phyloP scores from a whole-genome alignment of 495 filamentous ascomycete genomes.

The Glarea lozoyensis region DNA sequence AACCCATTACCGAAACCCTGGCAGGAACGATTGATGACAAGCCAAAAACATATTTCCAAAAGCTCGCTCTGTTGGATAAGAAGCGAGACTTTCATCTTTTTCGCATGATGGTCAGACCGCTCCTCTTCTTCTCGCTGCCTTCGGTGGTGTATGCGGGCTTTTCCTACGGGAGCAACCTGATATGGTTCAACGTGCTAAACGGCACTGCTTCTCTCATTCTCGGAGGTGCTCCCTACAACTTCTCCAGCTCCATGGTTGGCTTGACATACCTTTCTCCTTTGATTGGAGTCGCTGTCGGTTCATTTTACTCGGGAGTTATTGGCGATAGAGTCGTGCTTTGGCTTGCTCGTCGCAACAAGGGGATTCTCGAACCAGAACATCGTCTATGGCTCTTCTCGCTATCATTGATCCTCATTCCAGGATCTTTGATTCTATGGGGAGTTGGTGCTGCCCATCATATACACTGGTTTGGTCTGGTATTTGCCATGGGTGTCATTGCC shows the following conservation, averaged over 20 bases:
- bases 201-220: constrained; percentile 54
- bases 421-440: constrained; percentile 53
- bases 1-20: too few species aligned
- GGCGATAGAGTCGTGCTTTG: constrained; percentile 2
- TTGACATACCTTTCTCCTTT: constrained; percentile 37
- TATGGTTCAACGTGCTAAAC: constrained; percentile 59
- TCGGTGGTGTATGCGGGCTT: constrained; percentile 58
- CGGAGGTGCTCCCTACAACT: constrained; percentile 45
- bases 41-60: too few species aligned
- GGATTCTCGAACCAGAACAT: constrained; percentile 53
- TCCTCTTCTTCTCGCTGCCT: constrained; percentile 39
- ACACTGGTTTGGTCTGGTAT: constrained; percentile 9
- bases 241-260: constrained; percentile 49
- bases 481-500: constrained; percentile 12
- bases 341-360: constrained; percentile 36
- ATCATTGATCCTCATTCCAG: constrained; percentile 43
- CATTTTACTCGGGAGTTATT: neutral
- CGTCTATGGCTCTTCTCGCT: constrained; percentile 52
- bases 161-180: constrained; percentile 51
- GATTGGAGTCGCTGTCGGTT: constrained; percentile 5
- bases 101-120: constrained; percentile 32
- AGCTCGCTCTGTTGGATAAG: too few species aligned
- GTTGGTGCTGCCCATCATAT: constrained; percentile 45
- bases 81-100: too few species aligned
- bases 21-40: too few species aligned